A percentile compares a stretch with the other conserved stretches of the same genome.
Evolutionary conservation across 352 stramenopile species (phyloP).

Genomic region (Thraustochytrium sp.): DNA sequence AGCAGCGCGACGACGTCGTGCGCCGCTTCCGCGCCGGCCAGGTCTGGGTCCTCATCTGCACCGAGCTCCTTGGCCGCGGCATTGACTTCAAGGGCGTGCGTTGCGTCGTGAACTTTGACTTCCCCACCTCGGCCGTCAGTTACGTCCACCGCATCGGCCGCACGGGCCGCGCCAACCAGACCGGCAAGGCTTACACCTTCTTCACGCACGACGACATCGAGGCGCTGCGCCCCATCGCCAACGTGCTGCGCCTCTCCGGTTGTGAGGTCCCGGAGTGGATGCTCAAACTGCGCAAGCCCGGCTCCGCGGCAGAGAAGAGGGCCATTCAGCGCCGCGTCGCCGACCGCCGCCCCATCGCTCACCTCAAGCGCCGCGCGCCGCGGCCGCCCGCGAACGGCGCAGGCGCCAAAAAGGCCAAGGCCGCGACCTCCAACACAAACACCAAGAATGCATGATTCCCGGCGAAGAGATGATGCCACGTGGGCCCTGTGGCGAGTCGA

Average conservation of each 20-base stretch:
- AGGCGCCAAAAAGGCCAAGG: too few relatives aligned
- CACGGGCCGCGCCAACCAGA: conserved; percentile 81
- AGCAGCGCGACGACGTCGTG: conserved; percentile 85
- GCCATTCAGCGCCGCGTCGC: background rate
- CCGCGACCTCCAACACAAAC: too few relatives aligned
- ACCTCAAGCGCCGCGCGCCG: background rate
- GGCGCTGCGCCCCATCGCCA: conserved; percentile 90
- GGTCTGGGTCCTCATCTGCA: conserved; percentile 97
- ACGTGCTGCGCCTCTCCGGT: conserved; percentile 96
- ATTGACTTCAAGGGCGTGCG: conserved; percentile 99
- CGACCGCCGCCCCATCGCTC: background rate
- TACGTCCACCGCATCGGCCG: conserved; percentile 97
- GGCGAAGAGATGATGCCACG: too few relatives aligned
- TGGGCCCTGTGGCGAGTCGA: too few relatives aligned
- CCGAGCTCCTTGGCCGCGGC: conserved; percentile 95
- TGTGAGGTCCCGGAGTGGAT: conserved; percentile 97
- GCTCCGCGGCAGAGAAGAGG: background rate
- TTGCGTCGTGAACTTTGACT: conserved; percentile 99
- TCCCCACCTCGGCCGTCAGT: conserved; percentile 82
- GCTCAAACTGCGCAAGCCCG: conserved; percentile 77
- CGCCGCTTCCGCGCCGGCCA: conserved; percentile 89
- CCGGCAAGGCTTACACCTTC: conserved; percentile 90
- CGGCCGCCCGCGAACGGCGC: too few relatives aligned
- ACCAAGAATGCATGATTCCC: too few relatives aligned
- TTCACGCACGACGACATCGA: conserved; percentile 84